Base-by-base conservation (phyloP, 768 basidiomycete species). In the Pleurotus giganteus region DNA sequence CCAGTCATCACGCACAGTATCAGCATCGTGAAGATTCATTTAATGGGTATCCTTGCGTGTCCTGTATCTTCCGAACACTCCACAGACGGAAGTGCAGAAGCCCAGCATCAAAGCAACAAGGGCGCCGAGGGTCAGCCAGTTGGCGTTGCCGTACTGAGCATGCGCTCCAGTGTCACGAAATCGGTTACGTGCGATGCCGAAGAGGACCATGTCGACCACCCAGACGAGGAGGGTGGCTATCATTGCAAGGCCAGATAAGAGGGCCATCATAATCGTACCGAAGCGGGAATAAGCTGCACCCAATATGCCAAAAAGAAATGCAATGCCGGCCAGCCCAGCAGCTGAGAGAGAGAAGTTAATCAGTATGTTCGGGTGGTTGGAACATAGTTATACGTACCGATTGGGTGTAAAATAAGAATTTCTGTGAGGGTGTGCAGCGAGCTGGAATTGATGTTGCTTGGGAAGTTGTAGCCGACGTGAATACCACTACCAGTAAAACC, bases 111-210 rank as follows among this genome's bases (percentile, higher is more conserved):
- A 77, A 1, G 89, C 77, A 50, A 82, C 77, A 47, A 89, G 72
- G 1, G 90, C 89, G 54, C 82, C 90, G 41, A 94, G 77, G 2
- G 86, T 87, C 54, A 93, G 63, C 91, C 91, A 94, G 64, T 84
- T 85, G 41, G 88, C 91, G 66, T 90, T 91, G 13, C 90, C 91
- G 69, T 83, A 86, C 58, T 78, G 72, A 2, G 88, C 82, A 23
- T 61, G 47, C 26, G 72, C 65, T 17, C 77, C 80, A 17, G 71
- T 70, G 57, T 79, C 68, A 54, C 78, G 75, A 63, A 88, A 78
- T 39, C 79, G 76, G 59, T 81, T 67, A 55, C 84, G 83, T 15
- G 82, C 82, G 57, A 90, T 80, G 45, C 85, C 85, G 67, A 88
- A 94, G 49, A 94, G 80, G 39, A 81, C 81, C 82, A 92, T 86